These are phyloP conservation scores for Cornus controversa DNA, from an alignment of 148 eudicot genomes.

Conservation along the genomic window DNA sequence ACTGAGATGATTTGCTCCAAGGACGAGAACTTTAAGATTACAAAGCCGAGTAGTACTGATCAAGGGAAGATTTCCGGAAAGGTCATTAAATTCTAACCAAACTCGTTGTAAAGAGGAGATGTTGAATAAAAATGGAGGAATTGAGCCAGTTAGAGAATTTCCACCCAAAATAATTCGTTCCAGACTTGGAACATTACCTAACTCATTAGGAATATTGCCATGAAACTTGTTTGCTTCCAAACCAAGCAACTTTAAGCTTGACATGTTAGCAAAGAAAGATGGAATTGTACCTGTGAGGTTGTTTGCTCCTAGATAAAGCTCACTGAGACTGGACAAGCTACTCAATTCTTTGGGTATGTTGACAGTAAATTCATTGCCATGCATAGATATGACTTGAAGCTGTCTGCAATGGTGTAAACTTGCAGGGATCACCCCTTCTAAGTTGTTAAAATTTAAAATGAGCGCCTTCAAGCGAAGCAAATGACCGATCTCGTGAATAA, in stretches of 20 bases:
- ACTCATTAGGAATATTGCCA: too few relatives aligned
- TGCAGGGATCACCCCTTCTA: constrained; percentile 3
- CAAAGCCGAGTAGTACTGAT: constrained; percentile 12
- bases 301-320: too few relatives aligned
- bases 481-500: background rate
- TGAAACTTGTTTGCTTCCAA: too few relatives aligned
- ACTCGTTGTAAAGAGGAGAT: too few relatives aligned
- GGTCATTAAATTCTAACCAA: too few relatives aligned
- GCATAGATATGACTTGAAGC: background rate
- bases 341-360: background rate
- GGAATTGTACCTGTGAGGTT: constrained; percentile 18
- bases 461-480: background rate
- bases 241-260: background rate
- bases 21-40: constrained; percentile 11
- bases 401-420: background rate
- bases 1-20: constrained; percentile 16
- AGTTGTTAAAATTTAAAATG: background rate
- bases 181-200: constrained; percentile 8
- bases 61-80: too few relatives aligned
- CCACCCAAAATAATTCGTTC: too few relatives aligned
- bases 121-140: too few relatives aligned
- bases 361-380: background rate
- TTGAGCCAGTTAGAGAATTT: constrained; percentile 21
- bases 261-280: too few relatives aligned
- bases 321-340: background rate